phyloP scores from a whole-genome alignment of 73 alveolate species.

The Paramecium biaurelia region DNA sequence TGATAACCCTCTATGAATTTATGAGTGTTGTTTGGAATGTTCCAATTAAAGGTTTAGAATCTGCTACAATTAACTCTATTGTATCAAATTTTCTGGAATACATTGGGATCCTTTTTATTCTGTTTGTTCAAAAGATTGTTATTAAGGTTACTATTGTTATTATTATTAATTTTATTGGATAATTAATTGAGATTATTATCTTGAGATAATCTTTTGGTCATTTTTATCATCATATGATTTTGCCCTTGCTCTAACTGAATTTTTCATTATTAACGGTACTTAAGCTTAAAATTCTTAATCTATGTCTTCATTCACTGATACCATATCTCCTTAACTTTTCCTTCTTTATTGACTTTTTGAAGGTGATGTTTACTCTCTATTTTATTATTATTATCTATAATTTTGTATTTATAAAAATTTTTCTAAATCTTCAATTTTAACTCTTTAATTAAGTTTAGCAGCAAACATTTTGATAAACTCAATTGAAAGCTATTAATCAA shows the following conservation, averaged over 20 bases:
- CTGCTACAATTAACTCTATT: neutral
- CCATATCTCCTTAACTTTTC: constrained; percentile 8
- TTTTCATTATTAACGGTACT: neutral
- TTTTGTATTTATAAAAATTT: neutral
- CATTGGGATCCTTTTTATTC: neutral
- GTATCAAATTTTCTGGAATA: neutral
- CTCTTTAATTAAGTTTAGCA: neutral
- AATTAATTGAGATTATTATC: neutral
- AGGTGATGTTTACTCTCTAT: neutral
- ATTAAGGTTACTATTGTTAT: neutral
- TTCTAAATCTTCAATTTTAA: constrained; percentile 34
- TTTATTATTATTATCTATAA: neutral
- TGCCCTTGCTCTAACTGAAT: neutral
- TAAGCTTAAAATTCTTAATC: neutral
- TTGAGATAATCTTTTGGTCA: neutral
- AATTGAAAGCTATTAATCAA: neutral
- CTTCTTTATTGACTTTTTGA: neutral
- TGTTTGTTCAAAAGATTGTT: neutral
- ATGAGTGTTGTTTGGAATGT: neutral
- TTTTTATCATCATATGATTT: constrained; percentile 17
- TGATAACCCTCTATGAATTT: neutral
- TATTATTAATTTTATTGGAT: neutral
- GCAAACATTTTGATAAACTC: neutral
- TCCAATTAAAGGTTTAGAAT: neutral
- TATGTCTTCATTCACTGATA: neutral